Evolutionary conservation across 495 filamentous ascomycete species (phyloP), one percentile per base, ranked within the genome.

Genomic region (Melanomma pulvis-pyrius): DNA sequence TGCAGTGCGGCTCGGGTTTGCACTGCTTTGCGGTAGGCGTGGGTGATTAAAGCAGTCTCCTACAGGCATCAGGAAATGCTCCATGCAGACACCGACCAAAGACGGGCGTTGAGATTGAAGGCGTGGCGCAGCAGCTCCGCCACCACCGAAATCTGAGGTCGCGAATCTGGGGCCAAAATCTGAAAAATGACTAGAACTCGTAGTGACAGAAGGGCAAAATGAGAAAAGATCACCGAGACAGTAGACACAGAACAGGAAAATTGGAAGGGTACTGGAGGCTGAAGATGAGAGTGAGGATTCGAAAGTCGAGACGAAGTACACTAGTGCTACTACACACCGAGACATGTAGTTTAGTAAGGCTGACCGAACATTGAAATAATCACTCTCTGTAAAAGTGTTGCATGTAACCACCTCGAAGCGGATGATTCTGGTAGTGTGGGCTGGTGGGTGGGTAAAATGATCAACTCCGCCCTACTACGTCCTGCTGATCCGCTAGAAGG

Each of bases 61-160:
- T 44, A 36, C 32, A 44, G 39, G 39, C 39, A 44, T 44, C 39
- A 44, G 39, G 4, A 44, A 7, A 3, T 44, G 13, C 2, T 17
- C 13, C 8, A n/a, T 6, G 39, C n/a, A 11, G 13, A 44, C 39
- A 17, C 39, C 13, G 48, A 51, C 6, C 11, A 29, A 51, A 26
- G 26, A 29, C 2, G 48, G 5, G 21, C 11, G 48, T 51, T 25
- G 9, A 9, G 48, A 5, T 6, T 41, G n/a, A 2, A 51, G 48
- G 17, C 48, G 48, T 51, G 48, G 48, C 48, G 48, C 48, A 51
- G 48, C 48, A 4, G 17, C 48, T 51, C 19, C 13, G 48, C 48
- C 48, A 51, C 48, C 48, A 51, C 48, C 3, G 15, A 25, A n/a
- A 41, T 41, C 22, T 25, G 48, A 41, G n/a, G 36, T 44, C 9